Evolutionary conservation across 2,329 filamentous ascomycete species (phyloP), one percentile per base, ranked within the genome.

Genomic region (Albifimbria verrucaria): DNA sequence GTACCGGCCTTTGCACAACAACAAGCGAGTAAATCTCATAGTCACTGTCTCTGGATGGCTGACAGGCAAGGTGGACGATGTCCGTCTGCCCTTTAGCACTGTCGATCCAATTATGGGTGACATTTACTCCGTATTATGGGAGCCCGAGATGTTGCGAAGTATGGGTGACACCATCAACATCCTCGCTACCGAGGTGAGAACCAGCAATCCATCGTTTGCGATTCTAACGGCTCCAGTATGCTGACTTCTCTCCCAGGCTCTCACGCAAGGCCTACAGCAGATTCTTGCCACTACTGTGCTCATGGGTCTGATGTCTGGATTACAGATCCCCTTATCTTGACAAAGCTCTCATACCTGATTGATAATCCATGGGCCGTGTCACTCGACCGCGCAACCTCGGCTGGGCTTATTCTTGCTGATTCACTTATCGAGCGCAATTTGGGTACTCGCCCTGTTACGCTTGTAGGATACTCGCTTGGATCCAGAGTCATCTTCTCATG

Each of bases 81-180:
- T 99, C 48, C 89, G 94, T 55, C 74, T 99, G 64, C 94, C 94
- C 7, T 99, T 89, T 72, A 97, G 92, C 74, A 99, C 95, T 0
- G 88, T 99, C 7, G 92, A 99, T 69, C 91, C 95, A 1, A 84
- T 97, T 57, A 99, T 99, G 94, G 94, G 94, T 12, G 94, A 99
- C 67, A 86, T 99, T 17, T 99, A 99, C 73, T 97, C 93, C 1
- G 87, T 99, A 11, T 78, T 95, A 54, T 99, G 94, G 92, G 94
- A 99, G 70, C 95, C 94, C 3, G 94, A 99, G 67, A 96, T 99
- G 92, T 81, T 99, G 66, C 88, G 86, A 62, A 96, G 91, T 71
- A 99, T 97, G 87, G 94, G 94, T 82, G 90, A 94, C 68, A 99
- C 94, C 45, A 97, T 99, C 65, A 97, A 97, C 64, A 97, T 99